Evolutionary conservation across 2,329 filamentous ascomycete species (phyloP).

Genomic region (Neofusicoccum cordaticola): DNA sequence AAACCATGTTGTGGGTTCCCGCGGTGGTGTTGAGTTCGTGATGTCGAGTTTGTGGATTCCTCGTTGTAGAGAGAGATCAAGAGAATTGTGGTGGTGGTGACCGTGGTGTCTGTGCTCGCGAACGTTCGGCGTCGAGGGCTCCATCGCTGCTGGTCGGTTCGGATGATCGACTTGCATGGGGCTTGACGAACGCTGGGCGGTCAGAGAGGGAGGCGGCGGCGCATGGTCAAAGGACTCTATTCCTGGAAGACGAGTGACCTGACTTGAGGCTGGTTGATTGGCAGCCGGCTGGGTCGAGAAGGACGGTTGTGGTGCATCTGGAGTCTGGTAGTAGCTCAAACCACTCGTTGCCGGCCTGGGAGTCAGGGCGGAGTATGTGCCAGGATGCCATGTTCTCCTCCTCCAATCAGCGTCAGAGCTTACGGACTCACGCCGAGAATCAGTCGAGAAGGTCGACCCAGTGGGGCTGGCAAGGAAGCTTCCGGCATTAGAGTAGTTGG

Average conservation of each 20-base stretch:
- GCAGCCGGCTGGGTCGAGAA: conserved; percentile 35
- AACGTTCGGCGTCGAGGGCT: conserved; percentile 29
- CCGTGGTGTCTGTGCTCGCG: conserved; percentile 22
- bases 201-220: conserved; percentile 60
- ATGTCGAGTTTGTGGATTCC: conserved; percentile 67
- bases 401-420: conserved; percentile 74
- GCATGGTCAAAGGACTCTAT: conserved; percentile 89
- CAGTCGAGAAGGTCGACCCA: conserved; percentile 56
- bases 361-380: conserved; percentile 60
- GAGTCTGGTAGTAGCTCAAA: conserved; percentile 71
- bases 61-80: conserved; percentile 65
- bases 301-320: conserved; percentile 59
- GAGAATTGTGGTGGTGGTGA: conserved; percentile 41
- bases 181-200: conserved; percentile 63
- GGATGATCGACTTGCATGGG: conserved; percentile 73
- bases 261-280: conserved; percentile 52
- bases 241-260: conserved; percentile 72
- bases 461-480: conserved; percentile 67
- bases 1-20: conserved; percentile 31
- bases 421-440: conserved; percentile 64
- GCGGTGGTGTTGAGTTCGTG: conserved; percentile 41
- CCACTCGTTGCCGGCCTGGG: conserved; percentile 67
- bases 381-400: conserved; percentile 87
- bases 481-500: conserved; percentile 55
- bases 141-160: conserved; percentile 40